Evolutionary conservation across 2,329 filamentous ascomycete genomes (phyloP).

Genomic region (Penicillium sp.): DNA sequence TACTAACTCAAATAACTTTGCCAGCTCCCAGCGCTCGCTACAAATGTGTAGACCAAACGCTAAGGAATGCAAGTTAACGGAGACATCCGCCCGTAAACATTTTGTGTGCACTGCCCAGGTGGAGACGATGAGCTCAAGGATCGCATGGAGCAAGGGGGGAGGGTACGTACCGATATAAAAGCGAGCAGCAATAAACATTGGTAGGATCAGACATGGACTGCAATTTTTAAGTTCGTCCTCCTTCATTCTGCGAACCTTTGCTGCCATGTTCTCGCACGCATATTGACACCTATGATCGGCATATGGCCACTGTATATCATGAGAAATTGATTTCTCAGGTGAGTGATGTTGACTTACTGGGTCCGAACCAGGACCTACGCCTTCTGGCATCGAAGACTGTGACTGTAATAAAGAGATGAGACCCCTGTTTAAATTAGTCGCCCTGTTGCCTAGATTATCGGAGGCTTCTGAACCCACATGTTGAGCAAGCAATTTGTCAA

Average conservation of each 20-base stretch:
- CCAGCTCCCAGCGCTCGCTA: background rate
- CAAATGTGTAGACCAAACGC: background rate
- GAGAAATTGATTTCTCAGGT: background rate
- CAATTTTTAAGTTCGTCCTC: background rate
- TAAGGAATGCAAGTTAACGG: background rate
- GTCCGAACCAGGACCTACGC: background rate
- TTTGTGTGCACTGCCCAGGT: constrained; percentile 1
- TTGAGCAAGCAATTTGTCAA: background rate
- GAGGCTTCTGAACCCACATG: background rate
- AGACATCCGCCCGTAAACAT: background rate
- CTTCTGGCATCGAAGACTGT: background rate
- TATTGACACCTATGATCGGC: background rate
- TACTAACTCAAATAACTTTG: background rate
- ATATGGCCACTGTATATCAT: background rate
- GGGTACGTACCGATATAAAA: background rate
- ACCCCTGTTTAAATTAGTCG: background rate
- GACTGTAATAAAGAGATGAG: background rate
- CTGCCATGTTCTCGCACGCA: constrained; percentile 1
- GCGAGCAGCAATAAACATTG: background rate
- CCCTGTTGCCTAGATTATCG: background rate
- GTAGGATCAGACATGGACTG: constrained; percentile 1
- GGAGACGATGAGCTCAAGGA: background rate
- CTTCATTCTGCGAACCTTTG: background rate
- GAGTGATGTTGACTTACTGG: background rate
- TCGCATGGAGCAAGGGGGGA: no score